These are phyloP conservation scores for Penicillium cinerascens DNA, from an alignment of 495 filamentous ascomycete species.

Conservation along the genomic window DNA sequence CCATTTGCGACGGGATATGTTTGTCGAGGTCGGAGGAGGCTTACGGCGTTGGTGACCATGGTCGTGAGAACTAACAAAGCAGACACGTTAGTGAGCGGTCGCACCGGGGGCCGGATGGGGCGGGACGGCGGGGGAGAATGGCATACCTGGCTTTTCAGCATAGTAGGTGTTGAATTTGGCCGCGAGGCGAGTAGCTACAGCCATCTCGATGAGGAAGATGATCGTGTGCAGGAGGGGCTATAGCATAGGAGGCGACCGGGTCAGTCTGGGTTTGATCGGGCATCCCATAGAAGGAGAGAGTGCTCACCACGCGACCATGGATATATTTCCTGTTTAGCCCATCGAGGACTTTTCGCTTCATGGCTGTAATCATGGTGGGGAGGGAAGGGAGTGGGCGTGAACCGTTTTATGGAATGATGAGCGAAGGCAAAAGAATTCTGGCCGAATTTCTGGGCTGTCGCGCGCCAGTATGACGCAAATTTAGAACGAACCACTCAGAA, in stretches of 20 bases:
- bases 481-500: background rate
- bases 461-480: conserved; percentile 46
- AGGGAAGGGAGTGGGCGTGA: conserved; percentile 4
- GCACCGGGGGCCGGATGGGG: background rate
- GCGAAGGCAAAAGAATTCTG: conserved; percentile 25
- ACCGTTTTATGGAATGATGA: conserved; percentile 8
- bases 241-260: conserved; percentile 1
- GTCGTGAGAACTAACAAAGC: conserved; percentile 75
- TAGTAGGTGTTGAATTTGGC: conserved; percentile 93
- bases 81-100: conserved; percentile 22
- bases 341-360: conserved; percentile 60
- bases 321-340: conserved; percentile 74
- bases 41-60: conserved; percentile 95
- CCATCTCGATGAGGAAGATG: conserved; percentile 86
- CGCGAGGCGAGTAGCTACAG: conserved; percentile 70
- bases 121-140: background rate
- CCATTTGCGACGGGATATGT: background rate
- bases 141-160: conserved; percentile 72
- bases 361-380: conserved; percentile 41
- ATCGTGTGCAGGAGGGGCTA: conserved; percentile 86
- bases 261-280: conserved; percentile 8
- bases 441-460: conserved; percentile 14
- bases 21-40: conserved; percentile 18
- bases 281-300: background rate
- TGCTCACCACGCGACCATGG: conserved; percentile 71